A percentile compares a stretch with the other conserved stretches of the same genome.
Conservation (phyloP, 2,329 filamentous ascomycete genomes). For the Fusarium sp. region DNA sequence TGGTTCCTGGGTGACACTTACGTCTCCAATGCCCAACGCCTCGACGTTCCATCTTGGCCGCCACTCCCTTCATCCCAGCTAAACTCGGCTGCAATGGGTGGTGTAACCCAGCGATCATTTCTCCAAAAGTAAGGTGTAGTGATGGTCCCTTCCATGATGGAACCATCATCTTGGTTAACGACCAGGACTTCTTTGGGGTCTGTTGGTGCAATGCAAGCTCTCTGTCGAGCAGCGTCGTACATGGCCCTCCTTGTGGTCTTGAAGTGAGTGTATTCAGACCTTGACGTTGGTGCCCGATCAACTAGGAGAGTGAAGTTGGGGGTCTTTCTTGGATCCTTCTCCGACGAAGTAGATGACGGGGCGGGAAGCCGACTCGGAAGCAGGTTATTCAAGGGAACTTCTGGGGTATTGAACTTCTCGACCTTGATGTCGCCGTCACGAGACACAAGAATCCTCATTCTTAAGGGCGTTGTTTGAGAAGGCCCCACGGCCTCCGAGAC, state of each 20-base stretch:
- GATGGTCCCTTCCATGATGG: constrained; percentile 88
- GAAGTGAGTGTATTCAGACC: constrained; percentile 81
- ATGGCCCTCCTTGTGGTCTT: constrained; percentile 85
- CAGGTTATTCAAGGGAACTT: constrained; percentile 65
- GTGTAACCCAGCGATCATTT: constrained; percentile 83
- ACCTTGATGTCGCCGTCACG: constrained; percentile 64
- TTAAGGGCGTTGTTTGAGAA: constrained; percentile 55
- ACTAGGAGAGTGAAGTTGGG: constrained; percentile 61
- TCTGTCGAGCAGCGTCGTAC: constrained; percentile 79
- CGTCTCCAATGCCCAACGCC: constrained; percentile 86
- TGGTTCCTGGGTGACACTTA: constrained; percentile 50
- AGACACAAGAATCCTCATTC: constrained; percentile 71
- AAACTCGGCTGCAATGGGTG: constrained; percentile 69
- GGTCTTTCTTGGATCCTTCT: constrained; percentile 46
- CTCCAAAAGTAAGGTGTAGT: constrained; percentile 89
- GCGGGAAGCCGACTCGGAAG: constrained; percentile 71
- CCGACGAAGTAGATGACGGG: constrained; percentile 51
- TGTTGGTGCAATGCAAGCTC: constrained; percentile 68
- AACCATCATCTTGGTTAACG: constrained; percentile 70
- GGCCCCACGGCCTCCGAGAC: constrained; percentile 56
- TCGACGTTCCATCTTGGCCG: constrained; percentile 86
- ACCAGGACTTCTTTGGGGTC: constrained; percentile 82
- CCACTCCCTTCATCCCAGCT: constrained; percentile 69
- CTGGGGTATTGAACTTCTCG: constrained; percentile 55
- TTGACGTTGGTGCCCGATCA: constrained; percentile 58